Percentiles rank a stretch among this genome's conserved stretches.
phyloP scores from a whole-genome alignment of 1,139 yeast genomes.

The Suhomyces bokatorum region DNA sequence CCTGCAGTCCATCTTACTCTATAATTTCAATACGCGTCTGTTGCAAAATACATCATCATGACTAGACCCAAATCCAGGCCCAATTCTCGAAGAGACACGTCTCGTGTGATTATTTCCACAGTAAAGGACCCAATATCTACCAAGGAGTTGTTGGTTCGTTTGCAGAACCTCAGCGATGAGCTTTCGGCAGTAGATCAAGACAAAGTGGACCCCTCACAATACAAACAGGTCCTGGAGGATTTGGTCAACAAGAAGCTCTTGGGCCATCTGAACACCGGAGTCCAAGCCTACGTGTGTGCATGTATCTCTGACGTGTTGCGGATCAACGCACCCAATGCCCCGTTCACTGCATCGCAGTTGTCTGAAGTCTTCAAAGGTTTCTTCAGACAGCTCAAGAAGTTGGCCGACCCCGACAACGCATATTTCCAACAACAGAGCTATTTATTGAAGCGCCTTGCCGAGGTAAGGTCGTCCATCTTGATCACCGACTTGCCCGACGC shows the following conservation, averaged over 20 bases:
- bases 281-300: constrained; percentile 71
- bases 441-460: constrained; percentile 68
- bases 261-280: constrained; percentile 64
- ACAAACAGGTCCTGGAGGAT: constrained; percentile 50
- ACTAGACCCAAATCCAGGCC: constrained; percentile 5
- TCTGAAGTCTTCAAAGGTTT: constrained; percentile 63
- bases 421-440: constrained; percentile 68
- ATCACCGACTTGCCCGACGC: constrained; percentile 74
- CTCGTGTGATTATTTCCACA: constrained; percentile 49
- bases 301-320: constrained; percentile 76
- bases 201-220: constrained; percentile 44
- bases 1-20: background rate
- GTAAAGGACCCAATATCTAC: constrained; percentile 56
- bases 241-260: constrained; percentile 60
- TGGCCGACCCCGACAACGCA: constrained; percentile 61
- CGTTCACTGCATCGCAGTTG: constrained; percentile 67
- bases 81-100: constrained; percentile 37
- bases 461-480: constrained; percentile 75
- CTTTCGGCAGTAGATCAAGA: constrained; percentile 65
- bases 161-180: constrained; percentile 57
- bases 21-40: constrained; percentile 6
- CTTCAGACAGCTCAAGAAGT: constrained; percentile 58
- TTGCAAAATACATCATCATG: constrained; percentile 6
- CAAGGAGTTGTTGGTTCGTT: constrained; percentile 51
- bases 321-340: constrained; percentile 89